phyloP scores from a whole-genome alignment of 163 green algal genomes.

The Smithsoniella earleae region DNA sequence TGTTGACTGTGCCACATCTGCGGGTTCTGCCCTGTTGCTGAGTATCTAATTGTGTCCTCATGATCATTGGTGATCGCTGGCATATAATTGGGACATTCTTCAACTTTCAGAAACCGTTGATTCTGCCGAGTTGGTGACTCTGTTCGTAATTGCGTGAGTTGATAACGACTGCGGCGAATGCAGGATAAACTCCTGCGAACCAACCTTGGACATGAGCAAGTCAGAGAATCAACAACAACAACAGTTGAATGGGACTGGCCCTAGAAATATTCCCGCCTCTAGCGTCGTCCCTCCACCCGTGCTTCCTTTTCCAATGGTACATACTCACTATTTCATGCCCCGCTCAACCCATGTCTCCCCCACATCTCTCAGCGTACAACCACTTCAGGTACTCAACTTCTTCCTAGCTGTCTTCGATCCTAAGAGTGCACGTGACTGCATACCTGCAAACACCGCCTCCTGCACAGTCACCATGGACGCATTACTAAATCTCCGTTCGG shows the following conservation, averaged over 20 bases:
- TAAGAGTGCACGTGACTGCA: too few relatives aligned
- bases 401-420: too few relatives aligned
- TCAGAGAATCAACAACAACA: not conserved
- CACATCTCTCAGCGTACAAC: slow-evolving; percentile 22
- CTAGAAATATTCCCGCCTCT: not conserved
- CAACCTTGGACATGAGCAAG: not conserved
- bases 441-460: not conserved
- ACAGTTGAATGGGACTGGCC: not conserved
- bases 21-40: too few relatives aligned
- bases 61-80: too few relatives aligned
- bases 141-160: too few relatives aligned
- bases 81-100: too few relatives aligned
- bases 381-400: slow-evolving; percentile 23
- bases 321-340: not conserved
- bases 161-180: too few relatives aligned
- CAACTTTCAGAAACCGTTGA: too few relatives aligned
- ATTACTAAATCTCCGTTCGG: not conserved
- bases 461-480: not conserved
- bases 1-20: too few relatives aligned
- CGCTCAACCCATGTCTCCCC: not conserved
- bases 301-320: not conserved
- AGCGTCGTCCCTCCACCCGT: not conserved
- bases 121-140: too few relatives aligned
- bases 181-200: too few relatives aligned
- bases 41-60: too few relatives aligned